phyloP scores from a whole-genome alignment of 2,329 filamentous ascomycete species.

The Zopfia rhizophila region DNA sequence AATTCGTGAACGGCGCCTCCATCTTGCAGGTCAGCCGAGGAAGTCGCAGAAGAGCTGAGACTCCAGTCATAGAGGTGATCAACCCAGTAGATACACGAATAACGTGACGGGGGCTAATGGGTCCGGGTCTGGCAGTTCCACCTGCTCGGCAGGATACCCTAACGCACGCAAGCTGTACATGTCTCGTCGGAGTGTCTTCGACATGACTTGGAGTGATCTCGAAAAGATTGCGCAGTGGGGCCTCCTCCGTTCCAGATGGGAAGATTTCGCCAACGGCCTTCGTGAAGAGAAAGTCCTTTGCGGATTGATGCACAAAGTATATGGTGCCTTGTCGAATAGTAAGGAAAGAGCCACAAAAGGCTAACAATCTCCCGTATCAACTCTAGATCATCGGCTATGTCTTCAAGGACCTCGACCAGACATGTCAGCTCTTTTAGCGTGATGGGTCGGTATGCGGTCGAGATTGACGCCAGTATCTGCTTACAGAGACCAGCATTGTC shows the following conservation, averaged over 20 bases:
- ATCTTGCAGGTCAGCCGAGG: slow-evolving; percentile 11
- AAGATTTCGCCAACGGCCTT: slow-evolving; percentile 19
- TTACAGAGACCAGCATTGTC: slow-evolving; percentile 43
- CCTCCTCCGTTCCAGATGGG: too few relatives aligned
- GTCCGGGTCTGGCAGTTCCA: slow-evolving; percentile 29
- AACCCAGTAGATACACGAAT: too few relatives aligned
- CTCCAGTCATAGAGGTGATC: too few relatives aligned
- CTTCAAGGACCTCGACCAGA: slow-evolving; percentile 26
- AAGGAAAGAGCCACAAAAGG: slow-evolving; percentile 53
- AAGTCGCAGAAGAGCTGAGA: background rate
- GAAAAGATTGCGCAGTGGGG: too few relatives aligned
- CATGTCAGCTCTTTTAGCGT: slow-evolving; percentile 44
- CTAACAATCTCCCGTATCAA: slow-evolving; percentile 9
- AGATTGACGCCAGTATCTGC: slow-evolving; percentile 46
- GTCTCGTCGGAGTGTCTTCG: too few relatives aligned
- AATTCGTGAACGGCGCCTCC: too few relatives aligned
- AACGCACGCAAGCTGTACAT: too few relatives aligned
- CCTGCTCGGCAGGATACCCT: too few relatives aligned
- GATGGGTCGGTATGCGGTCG: slow-evolving; percentile 50
- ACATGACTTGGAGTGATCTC: too few relatives aligned
- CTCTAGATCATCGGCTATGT: slow-evolving; percentile 10
- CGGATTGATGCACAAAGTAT: slow-evolving; percentile 56
- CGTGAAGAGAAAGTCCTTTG: slow-evolving; percentile 53
- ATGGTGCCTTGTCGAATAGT: slow-evolving; percentile 44
- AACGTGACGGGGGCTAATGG: slow-evolving; percentile 38